These are phyloP conservation scores for Phallus indusiatus DNA, from an alignment of 768 basidiomycete genomes.

Conservation along the genomic window DNA sequence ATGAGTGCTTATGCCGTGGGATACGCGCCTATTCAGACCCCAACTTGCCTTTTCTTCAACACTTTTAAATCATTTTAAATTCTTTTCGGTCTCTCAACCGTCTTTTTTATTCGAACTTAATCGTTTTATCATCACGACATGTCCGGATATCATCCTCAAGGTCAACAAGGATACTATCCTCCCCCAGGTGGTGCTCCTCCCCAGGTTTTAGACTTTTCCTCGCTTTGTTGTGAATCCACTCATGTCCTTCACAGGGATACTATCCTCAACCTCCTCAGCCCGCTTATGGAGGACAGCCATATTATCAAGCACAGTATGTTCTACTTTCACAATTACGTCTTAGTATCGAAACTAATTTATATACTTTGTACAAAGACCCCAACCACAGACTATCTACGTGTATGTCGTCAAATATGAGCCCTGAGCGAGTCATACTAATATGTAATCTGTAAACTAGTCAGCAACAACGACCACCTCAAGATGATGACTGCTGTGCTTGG, in stretches of 20 bases:
- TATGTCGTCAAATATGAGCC: constrained; percentile 27
- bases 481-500: constrained; percentile 51
- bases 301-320: constrained; percentile 22
- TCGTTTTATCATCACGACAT: constrained; percentile 1
- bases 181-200: constrained; percentile 45
- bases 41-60: not conserved
- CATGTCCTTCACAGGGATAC: constrained; percentile 10
- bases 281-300: constrained; percentile 38
- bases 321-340: constrained; percentile 29
- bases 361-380: constrained; percentile 25
- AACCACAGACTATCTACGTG: constrained; percentile 78
- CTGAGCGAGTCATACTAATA: not conserved
- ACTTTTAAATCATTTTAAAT: not conserved
- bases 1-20: not conserved
- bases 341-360: constrained; percentile 36
- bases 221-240: constrained; percentile 24
- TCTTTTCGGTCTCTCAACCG: not conserved
- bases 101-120: not conserved
- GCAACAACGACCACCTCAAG: constrained; percentile 37
- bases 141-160: constrained; percentile 19
- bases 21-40: not conserved
- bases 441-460: constrained; percentile 13
- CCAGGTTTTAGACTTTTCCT: constrained; percentile 58
- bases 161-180: constrained; percentile 37
- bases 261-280: constrained; percentile 55